Evolutionary conservation across 1,284 basidiomycete genomes (phyloP), one percentile per base, ranked within the genome.

Genomic region (Sanghuangporus baumii): DNA sequence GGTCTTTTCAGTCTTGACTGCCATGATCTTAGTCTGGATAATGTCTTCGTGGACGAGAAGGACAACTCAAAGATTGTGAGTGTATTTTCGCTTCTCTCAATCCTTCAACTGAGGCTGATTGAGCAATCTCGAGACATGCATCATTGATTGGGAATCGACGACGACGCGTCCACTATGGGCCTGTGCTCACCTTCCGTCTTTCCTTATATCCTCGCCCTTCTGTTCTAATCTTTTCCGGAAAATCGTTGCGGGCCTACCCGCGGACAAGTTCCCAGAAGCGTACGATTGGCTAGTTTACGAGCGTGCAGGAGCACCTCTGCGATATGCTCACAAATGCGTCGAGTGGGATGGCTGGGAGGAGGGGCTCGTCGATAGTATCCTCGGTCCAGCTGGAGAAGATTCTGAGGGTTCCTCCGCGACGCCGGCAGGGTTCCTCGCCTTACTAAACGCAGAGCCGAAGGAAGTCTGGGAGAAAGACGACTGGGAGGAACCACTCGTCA

Each of bases 261-360:
- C 40, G 26, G 47, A 55, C 12, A 43, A 47, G 16, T 63, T 54
- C 60, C 65, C 55, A 23, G 51, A 51, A 31, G 64, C 84, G 38
- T 74, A 75, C 18, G 83, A 89, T 69, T 92, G 90, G 89, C 76
- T 90, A 2, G 81, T 85, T 66, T 83, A 85, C 67, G 90, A 92
- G 71, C 75, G 80, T 3, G 70, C 79, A 16, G 88, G 90, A 4
- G 78, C 81, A 58, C 81, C 84, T 3, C 75, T 90, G 55, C 82
- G 90, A 48, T 80, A 87, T 72, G 88, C 87, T 2, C 89, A 92
- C 72, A 83, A 88, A 18, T 89, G 84, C 67, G 82, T 81, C 41
- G 90, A 93, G 70, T 92, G 90, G 90, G 89, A 92, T 69, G 90
- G 89, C 1, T 93, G 90, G 89, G 89, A 93, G 69, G 90, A 92